phyloP scores from a whole-genome alignment of 2,329 filamentous ascomycete genomes.

The Fonsecaea erecta region DNA sequence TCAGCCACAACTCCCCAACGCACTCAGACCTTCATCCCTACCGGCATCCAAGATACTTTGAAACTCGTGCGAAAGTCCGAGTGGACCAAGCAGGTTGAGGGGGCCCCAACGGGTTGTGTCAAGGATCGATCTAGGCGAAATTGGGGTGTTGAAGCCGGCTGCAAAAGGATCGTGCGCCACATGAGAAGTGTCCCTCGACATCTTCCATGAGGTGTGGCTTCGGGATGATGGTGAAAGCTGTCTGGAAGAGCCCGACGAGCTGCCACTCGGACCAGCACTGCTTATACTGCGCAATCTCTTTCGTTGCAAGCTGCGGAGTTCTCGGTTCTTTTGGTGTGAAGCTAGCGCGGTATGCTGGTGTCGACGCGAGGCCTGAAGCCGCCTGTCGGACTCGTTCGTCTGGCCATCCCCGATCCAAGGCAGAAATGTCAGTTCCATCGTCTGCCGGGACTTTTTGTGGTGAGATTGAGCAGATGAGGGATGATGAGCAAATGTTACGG shows the following conservation, averaged over 20 bases:
- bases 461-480: neutral
- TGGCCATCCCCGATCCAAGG: slow-evolving; percentile 1
- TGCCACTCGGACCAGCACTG: neutral
- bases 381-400: slow-evolving; percentile 1
- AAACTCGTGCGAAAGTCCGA: neutral
- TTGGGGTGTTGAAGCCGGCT: no score
- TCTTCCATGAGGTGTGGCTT: neutral
- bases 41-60: slow-evolving; percentile 4
- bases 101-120: neutral
- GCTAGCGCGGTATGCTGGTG: slow-evolving; percentile 16
- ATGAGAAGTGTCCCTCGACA: neutral
- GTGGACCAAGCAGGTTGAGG: neutral
- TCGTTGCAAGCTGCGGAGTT: slow-evolving; percentile 1
- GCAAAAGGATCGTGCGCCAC: neutral
- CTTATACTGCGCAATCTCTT: neutral
- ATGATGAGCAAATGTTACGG: neutral
- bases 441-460: neutral
- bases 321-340: slow-evolving; percentile 4
- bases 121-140: neutral
- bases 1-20: neutral
- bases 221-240: neutral
- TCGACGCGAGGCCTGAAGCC: slow-evolving; percentile 1
- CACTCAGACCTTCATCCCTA: neutral
- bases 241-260: neutral
- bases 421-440: slow-evolving; percentile 5